Conservation (phyloP, 495 filamentous ascomycete species). For the Aspergillus funiculosus region DNA sequence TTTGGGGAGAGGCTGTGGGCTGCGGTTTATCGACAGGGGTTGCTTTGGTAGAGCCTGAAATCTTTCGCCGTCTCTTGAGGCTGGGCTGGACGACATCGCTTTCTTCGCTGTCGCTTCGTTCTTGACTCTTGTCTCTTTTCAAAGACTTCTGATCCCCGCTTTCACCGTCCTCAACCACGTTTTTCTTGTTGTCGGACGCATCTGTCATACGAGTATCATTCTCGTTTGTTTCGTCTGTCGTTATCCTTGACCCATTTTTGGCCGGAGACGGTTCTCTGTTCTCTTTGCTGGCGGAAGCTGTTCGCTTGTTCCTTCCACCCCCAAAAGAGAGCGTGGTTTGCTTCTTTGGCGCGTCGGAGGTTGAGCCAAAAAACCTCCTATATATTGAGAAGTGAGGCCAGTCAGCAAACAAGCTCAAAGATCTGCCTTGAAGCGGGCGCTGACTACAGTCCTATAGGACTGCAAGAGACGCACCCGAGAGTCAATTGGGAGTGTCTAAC, state of each 20-base stretch:
- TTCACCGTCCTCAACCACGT: conserved; percentile 20
- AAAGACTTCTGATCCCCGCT: conserved; percentile 24
- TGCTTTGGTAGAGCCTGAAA: conserved; percentile 5
- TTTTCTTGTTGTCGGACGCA: conserved; percentile 22
- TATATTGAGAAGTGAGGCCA: not conserved
- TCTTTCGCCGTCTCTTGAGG: conserved; percentile 36
- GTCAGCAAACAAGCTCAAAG: not conserved
- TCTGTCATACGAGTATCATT: conserved; percentile 33
- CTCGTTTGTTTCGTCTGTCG: conserved; percentile 35
- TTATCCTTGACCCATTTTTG: not conserved
- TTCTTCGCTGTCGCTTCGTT: conserved; percentile 39
- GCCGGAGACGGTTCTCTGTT: conserved; percentile 10
- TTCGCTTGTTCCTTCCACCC: conserved; percentile 28
- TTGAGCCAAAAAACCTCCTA: conserved; percentile 44
- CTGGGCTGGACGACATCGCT: conserved; percentile 52
- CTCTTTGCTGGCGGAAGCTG: conserved; percentile 14
- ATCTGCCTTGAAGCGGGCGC: not conserved
- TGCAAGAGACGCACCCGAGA: conserved; percentile 75
- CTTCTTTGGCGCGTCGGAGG: conserved; percentile 49
- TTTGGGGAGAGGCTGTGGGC: conserved; percentile 23
- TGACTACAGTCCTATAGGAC: conserved; percentile 2
- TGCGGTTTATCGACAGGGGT: conserved; percentile 20
- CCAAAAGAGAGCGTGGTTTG: conserved; percentile 72
- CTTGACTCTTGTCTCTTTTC: conserved; percentile 38
- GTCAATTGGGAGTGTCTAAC: conserved; percentile 74